Evolutionary conservation across 2,329 filamentous ascomycete genomes (phyloP).

Genomic region (Phoma sp.): DNA sequence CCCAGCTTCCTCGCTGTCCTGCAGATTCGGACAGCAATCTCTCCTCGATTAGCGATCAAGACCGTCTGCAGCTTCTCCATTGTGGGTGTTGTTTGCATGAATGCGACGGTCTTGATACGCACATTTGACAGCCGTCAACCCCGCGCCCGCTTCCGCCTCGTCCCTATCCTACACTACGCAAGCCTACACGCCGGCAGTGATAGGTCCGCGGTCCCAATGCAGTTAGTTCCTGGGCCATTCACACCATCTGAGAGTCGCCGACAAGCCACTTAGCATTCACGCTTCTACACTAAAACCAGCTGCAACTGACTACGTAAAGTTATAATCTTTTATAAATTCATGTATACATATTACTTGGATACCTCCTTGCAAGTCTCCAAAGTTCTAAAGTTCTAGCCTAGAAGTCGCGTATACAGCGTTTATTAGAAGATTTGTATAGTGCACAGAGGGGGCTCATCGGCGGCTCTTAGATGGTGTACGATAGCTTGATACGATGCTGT

Average conservation of each 20-base stretch:
- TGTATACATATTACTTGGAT: too few species aligned
- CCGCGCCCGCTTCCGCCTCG: conserved; percentile 10
- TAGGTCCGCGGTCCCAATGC: not conserved
- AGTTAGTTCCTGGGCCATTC: conserved; percentile 4
- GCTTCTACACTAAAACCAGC: too few species aligned
- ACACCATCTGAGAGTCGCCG: too few species aligned
- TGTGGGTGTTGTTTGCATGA: conserved; percentile 4
- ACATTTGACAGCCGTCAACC: conserved; percentile 3
- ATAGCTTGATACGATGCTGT: conserved; percentile 8
- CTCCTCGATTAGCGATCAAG: conserved; percentile 66
- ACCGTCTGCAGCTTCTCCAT: conserved; percentile 58
- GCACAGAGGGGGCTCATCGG: too few species aligned
- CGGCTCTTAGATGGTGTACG: not conserved
- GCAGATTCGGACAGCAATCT: conserved; percentile 62
- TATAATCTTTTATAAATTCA: too few species aligned
- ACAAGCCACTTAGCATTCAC: too few species aligned
- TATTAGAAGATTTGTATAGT: too few species aligned
- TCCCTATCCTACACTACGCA: conserved; percentile 1
- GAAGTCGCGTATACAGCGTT: too few species aligned
- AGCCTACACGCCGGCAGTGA: conserved; percentile 1
- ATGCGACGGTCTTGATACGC: not conserved
- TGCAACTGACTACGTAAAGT: too few species aligned
- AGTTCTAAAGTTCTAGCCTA: too few species aligned
- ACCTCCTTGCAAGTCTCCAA: too few species aligned
- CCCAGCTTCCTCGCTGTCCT: conserved; percentile 58